These are phyloP conservation scores for Iris macrosiphon DNA, from an alignment of 106 monocot species.

Conservation along the genomic window DNA sequence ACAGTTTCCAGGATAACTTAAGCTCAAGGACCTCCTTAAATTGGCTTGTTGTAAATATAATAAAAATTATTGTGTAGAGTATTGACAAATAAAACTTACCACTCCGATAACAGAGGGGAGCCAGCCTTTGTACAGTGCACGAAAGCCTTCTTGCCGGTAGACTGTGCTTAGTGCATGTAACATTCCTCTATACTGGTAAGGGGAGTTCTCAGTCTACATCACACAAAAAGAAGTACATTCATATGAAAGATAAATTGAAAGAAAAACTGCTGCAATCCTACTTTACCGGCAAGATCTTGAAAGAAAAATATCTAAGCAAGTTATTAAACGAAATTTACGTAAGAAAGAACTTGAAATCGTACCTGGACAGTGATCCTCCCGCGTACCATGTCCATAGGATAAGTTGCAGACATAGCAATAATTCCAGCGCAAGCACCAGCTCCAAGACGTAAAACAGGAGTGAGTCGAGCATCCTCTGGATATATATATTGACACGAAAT, in stretches of 20 bases:
- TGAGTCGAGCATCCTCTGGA: slow-evolving; percentile 81
- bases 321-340: not conserved
- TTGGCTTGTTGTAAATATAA: no score
- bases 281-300: not conserved
- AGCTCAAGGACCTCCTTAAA: no score
- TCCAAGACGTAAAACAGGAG: slow-evolving; percentile 78
- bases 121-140: slow-evolving; percentile 94
- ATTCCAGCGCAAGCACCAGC: slow-evolving; percentile 98
- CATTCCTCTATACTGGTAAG: slow-evolving; percentile 87
- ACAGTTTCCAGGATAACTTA: no score
- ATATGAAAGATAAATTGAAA: not conserved
- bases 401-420: slow-evolving; percentile 96
- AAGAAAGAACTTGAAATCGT: slow-evolving; percentile 1
- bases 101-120: slow-evolving; percentile 98
- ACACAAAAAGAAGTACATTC: not conserved
- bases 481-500: no score
- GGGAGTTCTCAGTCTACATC: slow-evolving; percentile 77
- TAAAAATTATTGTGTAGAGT: no score
- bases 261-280: not conserved
- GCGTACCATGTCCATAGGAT: slow-evolving; percentile 97
- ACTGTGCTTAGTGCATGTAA: slow-evolving; percentile 76
- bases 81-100: slow-evolving; percentile 40
- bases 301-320: not conserved
- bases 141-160: slow-evolving; percentile 74
- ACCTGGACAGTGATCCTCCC: slow-evolving; percentile 98